Evolutionary conservation across 768 basidiomycete genomes (phyloP), one percentile per base, ranked within the genome.

Genomic region (Antrodiella citrinella): DNA sequence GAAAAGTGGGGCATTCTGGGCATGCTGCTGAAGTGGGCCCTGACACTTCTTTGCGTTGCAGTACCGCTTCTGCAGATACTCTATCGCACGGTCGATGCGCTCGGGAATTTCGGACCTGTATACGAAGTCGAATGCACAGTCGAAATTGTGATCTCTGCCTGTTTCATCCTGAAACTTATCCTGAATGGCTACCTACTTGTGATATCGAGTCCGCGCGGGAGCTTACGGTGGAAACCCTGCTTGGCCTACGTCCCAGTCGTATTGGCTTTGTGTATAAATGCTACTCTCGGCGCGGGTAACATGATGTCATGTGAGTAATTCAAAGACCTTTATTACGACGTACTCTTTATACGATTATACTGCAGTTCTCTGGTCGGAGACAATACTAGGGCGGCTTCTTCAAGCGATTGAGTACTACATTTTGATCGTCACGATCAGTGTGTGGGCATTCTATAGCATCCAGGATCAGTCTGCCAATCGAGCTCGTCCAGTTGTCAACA

Each of bases 361-460:
- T 62, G 10, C 26, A 87, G 85, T 83, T 61, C 66, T 70, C 48
- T 86, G 88, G 59, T 77, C 86, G 2, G 87, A 89, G 65, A 77
- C 77, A 4, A 70, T 72, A 9, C 66, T 84, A 1, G 87, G 86
- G n/a, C 80, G 82, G 43, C 77, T 88, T 56, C 62, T 80, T 46
- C 69, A 80, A 56, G 81, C 80, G 12, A 64, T 81, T 26, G 81
- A 84, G 58, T 56, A 81, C 20, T 90, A 81, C 59, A 71, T 81
- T 40, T 64, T 83, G 41, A 69, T 84, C 50, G 63, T 84, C 52
- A 67, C 83, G 46, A 57, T 65, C 26, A 65, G 73, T n/a, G 69
- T 76, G 58, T 18, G 7, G 7, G 19, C 41, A n/a, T 63, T 63
- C 48, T 47, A 57, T 26, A 57, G 50, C 26, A 52, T 63, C 42